phyloP scores from a whole-genome alignment of 208 protist species.

The Kentomonas sorsogonicus region DNA sequence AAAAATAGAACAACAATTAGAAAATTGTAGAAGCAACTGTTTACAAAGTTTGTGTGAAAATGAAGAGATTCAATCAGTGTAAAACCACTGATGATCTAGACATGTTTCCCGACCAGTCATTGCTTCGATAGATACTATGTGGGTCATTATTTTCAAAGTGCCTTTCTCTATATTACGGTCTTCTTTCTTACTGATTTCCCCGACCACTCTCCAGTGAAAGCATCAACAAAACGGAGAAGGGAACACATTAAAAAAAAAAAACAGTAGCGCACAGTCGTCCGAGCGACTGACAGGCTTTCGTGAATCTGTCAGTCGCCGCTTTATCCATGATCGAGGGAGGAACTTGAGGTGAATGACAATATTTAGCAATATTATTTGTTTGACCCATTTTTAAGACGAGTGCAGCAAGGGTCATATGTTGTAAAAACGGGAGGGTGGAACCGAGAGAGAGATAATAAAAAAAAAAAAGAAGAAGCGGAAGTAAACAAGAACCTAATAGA shows the following conservation, averaged over 20 bases:
- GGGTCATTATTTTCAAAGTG: too few relatives aligned
- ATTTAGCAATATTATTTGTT: not conserved
- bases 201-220: conserved; percentile 31
- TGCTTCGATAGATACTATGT: too few relatives aligned
- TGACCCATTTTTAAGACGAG: not conserved
- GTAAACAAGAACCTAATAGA: not conserved
- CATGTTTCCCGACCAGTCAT: too few relatives aligned
- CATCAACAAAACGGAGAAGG: conserved; percentile 40
- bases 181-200: not conserved
- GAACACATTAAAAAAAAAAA: conserved; percentile 11
- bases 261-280: not conserved
- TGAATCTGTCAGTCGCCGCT: not conserved
- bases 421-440: not conserved
- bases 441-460: not conserved
- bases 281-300: not conserved
- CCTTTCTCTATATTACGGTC: too few relatives aligned
- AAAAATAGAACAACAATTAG: not conserved
- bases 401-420: not conserved
- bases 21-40: not conserved
- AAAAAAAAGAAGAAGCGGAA: not conserved
- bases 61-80: too few relatives aligned
- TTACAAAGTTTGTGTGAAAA: not conserved
- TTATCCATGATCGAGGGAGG: not conserved
- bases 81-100: too few relatives aligned
- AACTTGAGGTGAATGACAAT: not conserved